Evolutionary conservation across 2,329 filamentous ascomycete species (phyloP), one percentile per base, ranked within the genome.

Genomic region (Exophiala sp.): DNA sequence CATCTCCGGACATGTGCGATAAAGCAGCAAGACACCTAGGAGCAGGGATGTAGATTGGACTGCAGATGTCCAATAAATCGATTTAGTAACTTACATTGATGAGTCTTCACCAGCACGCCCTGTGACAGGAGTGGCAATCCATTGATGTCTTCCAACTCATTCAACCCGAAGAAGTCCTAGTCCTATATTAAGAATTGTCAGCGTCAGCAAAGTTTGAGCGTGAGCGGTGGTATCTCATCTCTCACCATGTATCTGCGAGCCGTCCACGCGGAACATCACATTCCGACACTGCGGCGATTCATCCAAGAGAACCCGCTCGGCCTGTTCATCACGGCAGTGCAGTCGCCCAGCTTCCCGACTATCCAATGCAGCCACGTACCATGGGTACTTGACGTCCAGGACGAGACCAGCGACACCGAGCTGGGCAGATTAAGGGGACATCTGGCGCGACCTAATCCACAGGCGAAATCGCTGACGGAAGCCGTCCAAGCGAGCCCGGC

Each of bases 361-460:
- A 71, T 84, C 3, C 80, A 81, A 57, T 73, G 71, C 44, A 81
- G 71, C 45, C 81, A 84, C 58, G 76, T 84, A 14, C 81, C 81
- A 0, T 83, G 73, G 58, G 60, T 83, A 0, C 65, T 84, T 1
- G 78, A 83, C 52, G 61, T 75, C 7, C 52, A 56, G 8, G 52
- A 63, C 13, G 38, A 57, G 7, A 47, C 69, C 3, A 68, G 74
- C 51, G 67, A 70, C 42, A 67, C 66, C 71, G 1, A 62, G 56
- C 30, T 58, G 3, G 72, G 70, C 1, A 62, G 60, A 2, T 69
- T 86, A 2, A 73, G 81, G 2, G 81, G 79, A 2, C 83, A 86
- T 58, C 64, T 86, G 22, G 81, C 82, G 0, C 70, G 76, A 23
- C 69, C 71, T 29, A 86, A 86, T 57, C 81, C 82, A 0, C 82